phyloP scores from a whole-genome alignment of 305 asterid species.

The Lippia alba region DNA sequence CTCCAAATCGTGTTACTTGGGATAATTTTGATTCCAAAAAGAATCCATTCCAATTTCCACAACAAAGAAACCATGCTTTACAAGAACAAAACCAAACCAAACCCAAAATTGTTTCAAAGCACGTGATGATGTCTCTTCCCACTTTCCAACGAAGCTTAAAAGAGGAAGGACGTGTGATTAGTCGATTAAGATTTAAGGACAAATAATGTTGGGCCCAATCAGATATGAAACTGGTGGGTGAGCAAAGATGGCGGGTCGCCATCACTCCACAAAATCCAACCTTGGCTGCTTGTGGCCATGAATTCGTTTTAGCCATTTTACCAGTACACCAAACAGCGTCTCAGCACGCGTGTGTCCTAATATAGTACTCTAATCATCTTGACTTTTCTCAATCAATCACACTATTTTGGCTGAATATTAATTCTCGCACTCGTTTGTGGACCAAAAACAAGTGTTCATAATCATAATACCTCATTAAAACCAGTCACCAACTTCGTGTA shows the following conservation, averaged over 20 bases:
- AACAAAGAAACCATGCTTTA: too few relatives aligned
- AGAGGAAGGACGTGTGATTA: conserved; percentile 3
- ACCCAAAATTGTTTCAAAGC: too few relatives aligned
- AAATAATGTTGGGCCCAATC: conserved; percentile 20
- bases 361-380: conserved; percentile 9
- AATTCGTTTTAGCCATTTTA: conserved; percentile 8
- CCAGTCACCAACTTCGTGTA: neutral
- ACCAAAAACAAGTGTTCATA: neutral
- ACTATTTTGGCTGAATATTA: conserved; percentile 1
- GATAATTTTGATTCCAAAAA: too few relatives aligned
- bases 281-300: conserved; percentile 43
- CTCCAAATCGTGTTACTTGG: too few relatives aligned
- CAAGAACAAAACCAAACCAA: too few relatives aligned
- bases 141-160: neutral
- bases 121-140: too few relatives aligned
- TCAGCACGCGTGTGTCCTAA: neutral
- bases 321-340: conserved; percentile 9
- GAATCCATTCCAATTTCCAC: too few relatives aligned
- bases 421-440: conserved; percentile 29
- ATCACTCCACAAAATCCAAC: conserved; percentile 40
- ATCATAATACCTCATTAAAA: neutral
- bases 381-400: conserved; percentile 26
- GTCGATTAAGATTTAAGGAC: neutral
- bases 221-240: conserved; percentile 37
- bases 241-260: conserved; percentile 37